Evolutionary conservation across 129 eudicot genomes (phyloP), one percentile per base, ranked within the genome.

Genomic region (Flaveria linearis): DNA sequence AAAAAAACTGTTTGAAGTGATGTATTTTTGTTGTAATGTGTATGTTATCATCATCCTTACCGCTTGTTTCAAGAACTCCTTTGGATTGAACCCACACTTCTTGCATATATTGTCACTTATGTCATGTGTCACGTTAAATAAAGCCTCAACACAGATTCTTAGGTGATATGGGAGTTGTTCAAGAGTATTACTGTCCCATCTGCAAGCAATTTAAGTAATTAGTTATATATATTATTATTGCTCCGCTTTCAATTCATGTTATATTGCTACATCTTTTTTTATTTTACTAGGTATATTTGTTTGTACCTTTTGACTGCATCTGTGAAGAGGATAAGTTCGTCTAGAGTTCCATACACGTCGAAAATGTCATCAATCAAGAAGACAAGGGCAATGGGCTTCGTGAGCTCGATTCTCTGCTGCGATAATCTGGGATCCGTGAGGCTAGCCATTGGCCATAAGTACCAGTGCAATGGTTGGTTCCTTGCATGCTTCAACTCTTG

Each of bases 381-480:
- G 62, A 91, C 42, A 13, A 91, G 78, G 22, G 92, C 79, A 43
- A 88, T 83, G 23, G 87, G 74, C 72, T 91, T 91, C 14, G 88
- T 74, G 50, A 91, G 88, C 61, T 88, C 88, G 10, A 80, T 25
- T 56, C 94, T 83, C 45, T 45, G 73, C 61, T 72, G 73, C 0
- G 87, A 85, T 36, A 88, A 60, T 60, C 77, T 69, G 2, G 83
- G 85, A 71, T 85, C 87, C 0, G 70, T 70, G 22, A 91, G 86
- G 58, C 69, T n/a, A 2, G 87, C 91, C 91, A 86, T 86, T 11
- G 91, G 72, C 93, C 97, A 88, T 36, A 86, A 68, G 75, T 86
- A 85, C 94, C 94, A 91, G 52, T 91, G 89, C 15, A 86, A 12
- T 5, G 97, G 97, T 74, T 88, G 83, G 75, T 80, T 72, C 78